Percentiles rank a stretch among this genome's conserved stretches.
Evolutionary conservation across 805 yeast species (phyloP).

Genomic region (Wickerhamiella kazuoi): DNA sequence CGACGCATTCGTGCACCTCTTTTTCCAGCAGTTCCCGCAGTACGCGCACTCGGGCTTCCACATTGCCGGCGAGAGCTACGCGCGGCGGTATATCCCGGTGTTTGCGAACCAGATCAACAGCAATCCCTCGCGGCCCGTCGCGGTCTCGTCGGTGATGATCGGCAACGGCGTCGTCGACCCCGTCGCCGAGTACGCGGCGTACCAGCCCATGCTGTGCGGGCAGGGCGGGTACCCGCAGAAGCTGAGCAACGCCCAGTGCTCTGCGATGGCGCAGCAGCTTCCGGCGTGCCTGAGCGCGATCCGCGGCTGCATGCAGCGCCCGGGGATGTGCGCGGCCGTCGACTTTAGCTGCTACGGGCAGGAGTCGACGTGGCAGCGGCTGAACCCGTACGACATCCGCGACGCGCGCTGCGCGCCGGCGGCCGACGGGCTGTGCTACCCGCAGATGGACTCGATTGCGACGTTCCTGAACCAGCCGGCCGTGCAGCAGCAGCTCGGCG

Average conservation of each 20-base stretch:
- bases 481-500: conserved; percentile 42
- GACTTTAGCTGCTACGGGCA: conserved; percentile 5
- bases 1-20: conserved; percentile 62
- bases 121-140: conserved; percentile 33
- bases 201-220: conserved; percentile 91
- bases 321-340: conserved; percentile 7
- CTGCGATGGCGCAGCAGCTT: conserved; percentile 4
- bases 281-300: conserved; percentile 6
- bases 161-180: conserved; percentile 92
- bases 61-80: conserved; percentile 86
- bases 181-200: conserved; percentile 55
- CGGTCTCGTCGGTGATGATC: conserved; percentile 62
- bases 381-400: conserved; percentile 50
- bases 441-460: conserved; percentile 34
- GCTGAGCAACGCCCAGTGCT: conserved; percentile 7
- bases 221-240: conserved; percentile 45
- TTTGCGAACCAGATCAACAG: conserved; percentile 39
- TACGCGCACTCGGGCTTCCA: conserved; percentile 45
- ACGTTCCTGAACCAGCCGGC: conserved; percentile 34
- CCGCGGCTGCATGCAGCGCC: conserved; percentile 7
- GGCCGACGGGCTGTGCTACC: conserved; percentile 37
- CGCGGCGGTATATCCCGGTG: conserved; percentile 85
- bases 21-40: conserved; percentile 71
- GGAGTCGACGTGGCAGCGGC: conserved; percentile 21
- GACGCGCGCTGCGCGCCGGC: conserved; percentile 41